Evolutionary conservation across 441 rosid genomes (phyloP), one percentile per base, ranked within the genome.

Genomic region (Adansonia grandidieri): DNA sequence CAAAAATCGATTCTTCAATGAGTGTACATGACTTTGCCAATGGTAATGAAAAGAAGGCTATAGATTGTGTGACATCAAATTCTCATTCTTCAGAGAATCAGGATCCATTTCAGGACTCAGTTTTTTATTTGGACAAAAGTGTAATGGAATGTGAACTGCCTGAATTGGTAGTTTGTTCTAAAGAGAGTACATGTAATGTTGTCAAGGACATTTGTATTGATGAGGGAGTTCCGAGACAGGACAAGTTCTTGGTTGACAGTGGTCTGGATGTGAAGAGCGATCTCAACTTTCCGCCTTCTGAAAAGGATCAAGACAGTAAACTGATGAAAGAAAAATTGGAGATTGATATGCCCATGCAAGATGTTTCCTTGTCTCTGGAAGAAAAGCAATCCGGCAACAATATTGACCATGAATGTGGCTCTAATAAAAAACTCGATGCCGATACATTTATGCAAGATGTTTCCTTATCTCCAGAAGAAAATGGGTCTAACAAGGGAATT

Each of bases 181-280:
- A 89, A 76, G 97, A 87, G 82, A 84, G 78, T 40, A 69, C 87
- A 50, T 86, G 79, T 75, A 88, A 87, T 82, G 87, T 86, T 2
- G 87, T 91, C 13, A 95, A 91, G 84, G 98, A 95, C 70, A 93
- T 93, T 32, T 93, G 97, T 9, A 57, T 93, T 2, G 97, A 95
- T 48, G 91, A 93, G 77, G 95, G 90, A 32, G 82, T 93, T 24
- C 93, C 91, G 28, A 82, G 84, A 20, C 88, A 85, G 42, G 91
- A 84, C 79, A 89, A 82, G 84, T 86, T 88, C 76, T 84, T 88
- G 80, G 89, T 88, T 47, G 89, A 87, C 2, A 84, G 76, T 28
- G 84, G 53, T 65, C 69, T 78, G 47, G 76, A 71, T 77, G 83
- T 67, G 83, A 80, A 80, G 66, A 77, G 42, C 9, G 19, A 80